Evolutionary conservation across 805 yeast genomes (phyloP).

Genomic region (Sugiyamaella floridensis): DNA sequence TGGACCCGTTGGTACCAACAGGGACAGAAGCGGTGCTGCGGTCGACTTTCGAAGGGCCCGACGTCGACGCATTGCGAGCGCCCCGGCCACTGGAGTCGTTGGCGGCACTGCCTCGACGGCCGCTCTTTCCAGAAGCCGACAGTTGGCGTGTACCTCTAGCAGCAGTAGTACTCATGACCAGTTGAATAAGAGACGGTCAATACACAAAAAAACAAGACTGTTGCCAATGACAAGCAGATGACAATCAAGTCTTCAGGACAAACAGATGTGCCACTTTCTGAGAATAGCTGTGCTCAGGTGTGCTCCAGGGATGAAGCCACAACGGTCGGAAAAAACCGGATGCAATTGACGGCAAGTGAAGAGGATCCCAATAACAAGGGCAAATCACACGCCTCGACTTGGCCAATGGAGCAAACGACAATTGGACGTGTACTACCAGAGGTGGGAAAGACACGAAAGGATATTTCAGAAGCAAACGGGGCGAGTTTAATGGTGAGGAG

Average conservation of each 20-base stretch:
- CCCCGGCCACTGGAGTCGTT: neutral
- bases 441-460: neutral
- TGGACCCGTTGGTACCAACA: neutral
- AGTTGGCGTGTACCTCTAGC: neutral
- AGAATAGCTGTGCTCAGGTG: no score
- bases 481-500: neutral
- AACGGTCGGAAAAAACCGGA: no score
- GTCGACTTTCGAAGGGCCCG: neutral
- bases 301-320: no score
- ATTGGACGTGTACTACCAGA: neutral
- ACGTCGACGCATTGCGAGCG: neutral
- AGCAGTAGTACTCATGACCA: neutral
- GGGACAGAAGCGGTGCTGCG: neutral
- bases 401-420: neutral
- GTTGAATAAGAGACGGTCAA: neutral
- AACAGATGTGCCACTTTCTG: no score
- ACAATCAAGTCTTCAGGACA: neutral
- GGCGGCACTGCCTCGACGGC: neutral
- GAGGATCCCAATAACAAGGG: no score
- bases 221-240: neutral
- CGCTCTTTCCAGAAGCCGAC: neutral
- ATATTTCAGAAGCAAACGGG: neutral
- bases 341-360: no score
- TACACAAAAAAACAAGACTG: neutral
- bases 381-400: neutral